Evolutionary conservation across 306 rosid genomes (phyloP).

Genomic region (Dicorynia guianensis): DNA sequence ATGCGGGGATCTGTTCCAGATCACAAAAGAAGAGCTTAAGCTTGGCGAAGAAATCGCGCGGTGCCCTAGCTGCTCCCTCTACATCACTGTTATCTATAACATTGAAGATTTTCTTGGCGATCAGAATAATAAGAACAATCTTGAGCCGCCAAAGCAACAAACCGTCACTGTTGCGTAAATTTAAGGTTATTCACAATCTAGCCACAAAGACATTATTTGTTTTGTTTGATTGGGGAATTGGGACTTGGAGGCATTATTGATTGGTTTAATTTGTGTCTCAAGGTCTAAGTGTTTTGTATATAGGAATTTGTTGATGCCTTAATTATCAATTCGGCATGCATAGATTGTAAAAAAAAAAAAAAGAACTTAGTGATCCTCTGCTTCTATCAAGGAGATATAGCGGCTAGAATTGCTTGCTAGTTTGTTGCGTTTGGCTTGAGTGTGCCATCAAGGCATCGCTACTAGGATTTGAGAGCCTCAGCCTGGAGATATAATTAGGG

Average conservation of each 20-base stretch:
- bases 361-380: background rate
- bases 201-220: too few relatives aligned
- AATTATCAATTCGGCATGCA: background rate
- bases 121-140: conserved; percentile 50
- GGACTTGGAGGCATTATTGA: background rate
- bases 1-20: conserved; percentile 93
- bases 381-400: background rate
- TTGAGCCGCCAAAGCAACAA: conserved; percentile 58
- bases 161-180: conserved; percentile 65
- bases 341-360: background rate
- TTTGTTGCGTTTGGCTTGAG: background rate
- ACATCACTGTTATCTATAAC: conserved; percentile 88
- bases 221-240: too few relatives aligned
- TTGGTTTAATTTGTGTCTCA: background rate
- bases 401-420: background rate
- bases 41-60: conserved; percentile 96
- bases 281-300: too few relatives aligned
- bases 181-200: conserved; percentile 45
- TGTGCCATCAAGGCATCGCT: background rate
- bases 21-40: conserved; percentile 84
- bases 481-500: too few relatives aligned
- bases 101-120: conserved; percentile 72
- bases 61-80: conserved; percentile 98
- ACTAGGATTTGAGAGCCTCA: background rate
- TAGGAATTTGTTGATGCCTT: background rate